Evolutionary conservation across 306 rosid species (phyloP).

Genomic region (Trifolium subterraneum): DNA sequence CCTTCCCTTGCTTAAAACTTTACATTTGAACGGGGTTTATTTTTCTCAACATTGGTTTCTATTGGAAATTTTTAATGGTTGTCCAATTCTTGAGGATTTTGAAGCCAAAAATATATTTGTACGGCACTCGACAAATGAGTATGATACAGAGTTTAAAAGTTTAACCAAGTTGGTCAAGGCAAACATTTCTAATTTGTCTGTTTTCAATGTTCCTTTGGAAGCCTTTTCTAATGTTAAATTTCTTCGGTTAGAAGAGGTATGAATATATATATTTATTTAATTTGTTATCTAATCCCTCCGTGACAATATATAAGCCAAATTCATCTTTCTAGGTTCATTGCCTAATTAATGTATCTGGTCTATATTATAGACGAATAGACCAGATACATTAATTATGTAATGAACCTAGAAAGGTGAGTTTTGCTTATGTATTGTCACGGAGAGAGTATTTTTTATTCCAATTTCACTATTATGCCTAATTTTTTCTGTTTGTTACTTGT

Average conservation of each 20-base stretch:
- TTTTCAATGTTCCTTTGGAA: neutral
- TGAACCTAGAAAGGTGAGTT: too few species aligned
- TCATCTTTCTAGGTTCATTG: too few species aligned
- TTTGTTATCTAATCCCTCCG: neutral
- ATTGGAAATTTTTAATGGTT: neutral
- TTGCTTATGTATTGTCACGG: too few species aligned
- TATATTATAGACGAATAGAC: too few species aligned
- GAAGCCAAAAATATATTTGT: neutral
- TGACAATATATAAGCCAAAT: too few species aligned
- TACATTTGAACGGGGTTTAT: neutral
- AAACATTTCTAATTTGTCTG: neutral
- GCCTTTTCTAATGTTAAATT: neutral
- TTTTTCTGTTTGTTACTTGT: neutral
- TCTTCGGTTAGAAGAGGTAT: constrained; percentile 1
- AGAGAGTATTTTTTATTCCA: neutral
- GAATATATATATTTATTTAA: neutral
- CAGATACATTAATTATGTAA: too few species aligned
- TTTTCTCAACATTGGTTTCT: neutral
- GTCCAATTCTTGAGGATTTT: constrained; percentile 7
- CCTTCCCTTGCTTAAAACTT: constrained; percentile 10
- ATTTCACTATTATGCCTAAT: neutral
- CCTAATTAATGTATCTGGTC: too few species aligned
- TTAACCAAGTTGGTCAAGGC: neutral
- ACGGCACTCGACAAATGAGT: neutral
- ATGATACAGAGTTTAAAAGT: neutral